These are phyloP conservation scores for Calonectria ilicicola DNA, from an alignment of 2,329 filamentous ascomycete genomes.

Conservation along the genomic window DNA sequence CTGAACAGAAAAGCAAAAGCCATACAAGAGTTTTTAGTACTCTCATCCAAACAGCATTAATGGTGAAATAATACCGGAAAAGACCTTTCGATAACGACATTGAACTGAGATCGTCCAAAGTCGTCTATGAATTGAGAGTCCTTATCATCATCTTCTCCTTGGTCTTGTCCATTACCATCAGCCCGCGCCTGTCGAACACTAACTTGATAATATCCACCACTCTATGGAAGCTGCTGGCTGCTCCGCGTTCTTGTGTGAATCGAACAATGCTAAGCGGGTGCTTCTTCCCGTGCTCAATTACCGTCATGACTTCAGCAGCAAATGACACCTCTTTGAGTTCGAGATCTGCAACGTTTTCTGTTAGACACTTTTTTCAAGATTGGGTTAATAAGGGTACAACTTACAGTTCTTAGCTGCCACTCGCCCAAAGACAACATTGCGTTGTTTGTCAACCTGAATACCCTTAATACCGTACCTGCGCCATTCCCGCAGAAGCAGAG, in stretches of 20 bases:
- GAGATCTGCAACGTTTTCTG: slow-evolving; percentile 67
- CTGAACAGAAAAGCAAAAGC: slow-evolving; percentile 18
- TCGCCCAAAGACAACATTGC: slow-evolving; percentile 83
- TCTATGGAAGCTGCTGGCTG: slow-evolving; percentile 87
- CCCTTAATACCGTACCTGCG: slow-evolving; percentile 83
- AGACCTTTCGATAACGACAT: background rate
- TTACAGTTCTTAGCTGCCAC: slow-evolving; percentile 84
- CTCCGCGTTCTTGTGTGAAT: slow-evolving; percentile 92
- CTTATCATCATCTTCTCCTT: slow-evolving; percentile 81
- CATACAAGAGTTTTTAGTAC: slow-evolving; percentile 7
- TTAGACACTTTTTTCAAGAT: slow-evolving; percentile 32
- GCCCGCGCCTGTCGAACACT: slow-evolving; percentile 72
- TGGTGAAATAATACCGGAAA: background rate
- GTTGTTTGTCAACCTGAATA: slow-evolving; percentile 81
- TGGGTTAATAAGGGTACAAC: slow-evolving; percentile 43
- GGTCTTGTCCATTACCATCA: slow-evolving; percentile 76
- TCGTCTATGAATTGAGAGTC: slow-evolving; percentile 66
- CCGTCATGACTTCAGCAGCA: slow-evolving; percentile 87
- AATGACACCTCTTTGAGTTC: slow-evolving; percentile 90
- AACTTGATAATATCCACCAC: slow-evolving; percentile 82
- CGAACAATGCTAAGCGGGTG: slow-evolving; percentile 83
- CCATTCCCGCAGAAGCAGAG: slow-evolving; percentile 83
- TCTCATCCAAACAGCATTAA: slow-evolving; percentile 26
- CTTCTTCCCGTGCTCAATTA: slow-evolving; percentile 85
- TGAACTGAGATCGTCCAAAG: background rate